Percentiles rank a stretch among this genome's conserved stretches.
These are phyloP conservation scores for Aegilops bicornis DNA, from an alignment of 176 grass and related monocot genomes.

Conservation along the genomic window DNA sequence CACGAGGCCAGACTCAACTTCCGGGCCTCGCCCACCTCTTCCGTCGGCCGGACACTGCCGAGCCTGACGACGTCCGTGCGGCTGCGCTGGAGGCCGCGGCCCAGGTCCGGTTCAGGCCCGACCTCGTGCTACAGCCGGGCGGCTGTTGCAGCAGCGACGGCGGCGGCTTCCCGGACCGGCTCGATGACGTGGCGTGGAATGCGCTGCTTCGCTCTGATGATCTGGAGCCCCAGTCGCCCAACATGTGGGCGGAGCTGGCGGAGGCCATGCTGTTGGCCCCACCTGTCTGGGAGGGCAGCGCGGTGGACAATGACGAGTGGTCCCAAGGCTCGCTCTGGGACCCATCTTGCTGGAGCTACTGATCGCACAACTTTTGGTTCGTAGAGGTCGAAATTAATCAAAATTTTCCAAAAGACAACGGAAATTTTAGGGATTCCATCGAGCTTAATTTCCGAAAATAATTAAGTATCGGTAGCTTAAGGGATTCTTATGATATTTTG, in stretches of 20 bases:
- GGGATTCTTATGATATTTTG: background rate
- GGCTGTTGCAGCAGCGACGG: background rate
- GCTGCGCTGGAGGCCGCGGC: slow-evolving; percentile 80
- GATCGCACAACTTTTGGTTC: slow-evolving; percentile 8
- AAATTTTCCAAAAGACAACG: background rate
- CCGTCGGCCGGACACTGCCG: slow-evolving; percentile 61
- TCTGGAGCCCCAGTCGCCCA: slow-evolving; percentile 56
- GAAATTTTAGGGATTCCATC: background rate
- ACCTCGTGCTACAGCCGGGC: slow-evolving; percentile 19
- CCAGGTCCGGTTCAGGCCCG: slow-evolving; percentile 45
- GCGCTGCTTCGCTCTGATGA: slow-evolving; percentile 43
- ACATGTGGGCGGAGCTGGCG: slow-evolving; percentile 86
- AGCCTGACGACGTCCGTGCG: slow-evolving; percentile 72
- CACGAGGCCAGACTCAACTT: slow-evolving; percentile 77
- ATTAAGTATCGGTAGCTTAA: background rate
- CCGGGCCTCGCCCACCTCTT: slow-evolving; percentile 47
- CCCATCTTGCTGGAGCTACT: slow-evolving; percentile 44
- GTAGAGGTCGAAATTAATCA: slow-evolving; percentile 9
- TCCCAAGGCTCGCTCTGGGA: slow-evolving; percentile 70
- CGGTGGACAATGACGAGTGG: slow-evolving; percentile 66
- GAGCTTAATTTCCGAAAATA: background rate
- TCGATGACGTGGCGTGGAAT: slow-evolving; percentile 28
- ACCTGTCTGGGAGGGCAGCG: slow-evolving; percentile 53
- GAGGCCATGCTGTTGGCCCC: slow-evolving; percentile 85
- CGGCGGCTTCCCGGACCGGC: background rate